Conservation (phyloP, 2,329 filamentous ascomycete genomes). For the Dactylonectria estremocensis region DNA sequence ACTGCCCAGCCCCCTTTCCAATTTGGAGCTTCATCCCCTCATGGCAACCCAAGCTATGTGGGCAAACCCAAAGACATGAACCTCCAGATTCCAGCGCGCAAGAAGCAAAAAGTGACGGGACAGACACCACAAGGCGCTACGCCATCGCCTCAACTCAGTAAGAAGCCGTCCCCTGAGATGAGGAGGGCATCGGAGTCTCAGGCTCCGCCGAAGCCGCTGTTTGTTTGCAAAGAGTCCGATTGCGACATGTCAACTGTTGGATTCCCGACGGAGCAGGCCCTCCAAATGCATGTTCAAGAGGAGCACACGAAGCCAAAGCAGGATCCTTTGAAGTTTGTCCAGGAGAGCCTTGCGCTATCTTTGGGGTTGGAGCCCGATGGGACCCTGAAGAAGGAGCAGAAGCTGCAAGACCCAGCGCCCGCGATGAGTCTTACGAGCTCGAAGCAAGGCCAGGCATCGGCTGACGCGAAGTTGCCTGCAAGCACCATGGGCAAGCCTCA, state of each 20-base stretch:
- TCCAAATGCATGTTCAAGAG: constrained; percentile 69
- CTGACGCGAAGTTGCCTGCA: constrained; percentile 66
- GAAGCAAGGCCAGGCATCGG: constrained; percentile 66
- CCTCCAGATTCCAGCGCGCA: constrained; percentile 72
- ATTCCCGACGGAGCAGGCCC: constrained; percentile 69
- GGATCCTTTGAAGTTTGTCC: constrained; percentile 68
- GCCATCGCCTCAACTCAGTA: constrained; percentile 65
- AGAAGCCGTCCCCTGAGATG: constrained; percentile 64
- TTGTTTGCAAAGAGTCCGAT: constrained; percentile 67
- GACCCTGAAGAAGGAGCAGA: constrained; percentile 54
- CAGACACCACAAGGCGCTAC: constrained; percentile 58
- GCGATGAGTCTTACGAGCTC: constrained; percentile 61
- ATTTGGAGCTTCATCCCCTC: constrained; percentile 70
- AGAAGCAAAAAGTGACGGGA: constrained; percentile 66
- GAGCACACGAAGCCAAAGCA: constrained; percentile 71
- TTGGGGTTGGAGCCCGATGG: constrained; percentile 70
- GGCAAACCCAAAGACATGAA: constrained; percentile 68
- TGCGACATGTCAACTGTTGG: constrained; percentile 67
- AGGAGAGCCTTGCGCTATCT: constrained; percentile 64
- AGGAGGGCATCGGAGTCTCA: constrained; percentile 52
- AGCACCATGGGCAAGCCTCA: constrained; percentile 61
- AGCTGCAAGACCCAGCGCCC: constrained; percentile 49
- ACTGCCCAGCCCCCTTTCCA: constrained; percentile 70
- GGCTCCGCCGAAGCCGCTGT: constrained; percentile 57
- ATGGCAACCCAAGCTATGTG: constrained; percentile 72